Evolutionary conservation across 2,329 filamentous ascomycete genomes (phyloP), one percentile per base, ranked within the genome.

Genomic region (Stagonosporopsis vannaccii): DNA sequence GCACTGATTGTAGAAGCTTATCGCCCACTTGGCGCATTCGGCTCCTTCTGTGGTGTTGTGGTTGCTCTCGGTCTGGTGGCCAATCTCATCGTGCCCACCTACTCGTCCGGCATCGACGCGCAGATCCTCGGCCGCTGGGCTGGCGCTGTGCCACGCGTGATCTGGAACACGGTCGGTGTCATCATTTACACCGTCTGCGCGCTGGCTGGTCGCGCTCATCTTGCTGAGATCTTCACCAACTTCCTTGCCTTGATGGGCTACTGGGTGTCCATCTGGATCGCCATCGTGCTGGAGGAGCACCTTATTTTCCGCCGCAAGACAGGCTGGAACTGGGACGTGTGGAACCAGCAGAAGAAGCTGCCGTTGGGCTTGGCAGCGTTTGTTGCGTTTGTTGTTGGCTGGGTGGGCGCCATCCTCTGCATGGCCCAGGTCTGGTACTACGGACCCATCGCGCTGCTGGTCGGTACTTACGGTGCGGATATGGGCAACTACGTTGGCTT

Each of bases 361-460:
- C 87, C 88, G 0, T 52, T 88, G 13, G 88, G 88, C 0, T 75
- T 86, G 56, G 86, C 88, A 0, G 87, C 86, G 0, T 74, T 88
- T 7, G 64, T 79, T 2, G 82, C 87, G 0, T 90, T 90, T 62
- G 70, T 87, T 35, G 67, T 90, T 13, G 87, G 87, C 3, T 90
- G 87, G 87, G 81, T 80, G 3, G 87, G 87, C 8, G 83, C 86
- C 0, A 82, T 90, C 25, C 69, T 90, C 41, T 87, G 82, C 56
- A 90, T 90, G 87, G 84, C 85, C 20, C 87, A 91, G 76, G 83
- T 84, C 3, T 90, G 87, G 83, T 90, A 87, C 71, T 82, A 85
- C 57, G 87, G 88, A 1, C 87, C 87, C 0, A 73, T 89, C 54
- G 85, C 86, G 3, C 78, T 76, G 42, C 71, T 81, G 48, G 81